A percentile compares a stretch with the other conserved stretches of the same genome.
Conservation (phyloP, 345 rosid genomes). For the Eucalyptus brandiana region DNA sequence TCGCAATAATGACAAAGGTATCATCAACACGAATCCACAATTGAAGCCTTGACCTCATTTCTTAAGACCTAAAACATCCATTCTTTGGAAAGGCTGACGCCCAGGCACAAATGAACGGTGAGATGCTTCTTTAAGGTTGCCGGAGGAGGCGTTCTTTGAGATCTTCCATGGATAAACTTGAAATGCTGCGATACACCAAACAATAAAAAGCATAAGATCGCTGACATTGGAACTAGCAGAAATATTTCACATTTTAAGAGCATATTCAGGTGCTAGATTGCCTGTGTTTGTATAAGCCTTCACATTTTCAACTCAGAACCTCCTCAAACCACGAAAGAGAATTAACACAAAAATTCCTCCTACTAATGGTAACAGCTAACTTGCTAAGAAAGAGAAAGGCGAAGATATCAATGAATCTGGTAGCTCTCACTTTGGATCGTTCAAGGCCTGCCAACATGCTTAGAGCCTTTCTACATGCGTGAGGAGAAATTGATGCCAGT, state of each 20-base stretch:
- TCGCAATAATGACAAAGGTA: conserved; percentile 14
- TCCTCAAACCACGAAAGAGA: neutral
- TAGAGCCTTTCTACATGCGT: neutral
- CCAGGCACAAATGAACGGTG: conserved; percentile 20
- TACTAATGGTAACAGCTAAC: neutral
- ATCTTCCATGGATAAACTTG: neutral
- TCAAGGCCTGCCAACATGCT: neutral
- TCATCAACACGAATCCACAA: conserved; percentile 98
- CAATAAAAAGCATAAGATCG: neutral
- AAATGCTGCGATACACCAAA: neutral
- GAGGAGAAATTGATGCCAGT: neutral
- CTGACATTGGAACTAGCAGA: neutral
- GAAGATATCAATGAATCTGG: neutral
- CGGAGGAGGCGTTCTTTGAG: conserved; percentile 63
- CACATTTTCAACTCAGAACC: neutral
- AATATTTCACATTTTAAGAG: neutral
- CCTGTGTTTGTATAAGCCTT: neutral
- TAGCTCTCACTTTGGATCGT: neutral
- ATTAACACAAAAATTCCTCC: neutral
- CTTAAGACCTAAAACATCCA: conserved; percentile 68
- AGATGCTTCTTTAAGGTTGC: conserved; percentile 55
- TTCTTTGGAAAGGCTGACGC: conserved; percentile 55
- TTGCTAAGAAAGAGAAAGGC: neutral
- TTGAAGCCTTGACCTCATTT: conserved; percentile 75
- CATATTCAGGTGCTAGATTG: neutral